Conservation (phyloP, 1,284 basidiomycete species). For the Naganishia sp. region DNA sequence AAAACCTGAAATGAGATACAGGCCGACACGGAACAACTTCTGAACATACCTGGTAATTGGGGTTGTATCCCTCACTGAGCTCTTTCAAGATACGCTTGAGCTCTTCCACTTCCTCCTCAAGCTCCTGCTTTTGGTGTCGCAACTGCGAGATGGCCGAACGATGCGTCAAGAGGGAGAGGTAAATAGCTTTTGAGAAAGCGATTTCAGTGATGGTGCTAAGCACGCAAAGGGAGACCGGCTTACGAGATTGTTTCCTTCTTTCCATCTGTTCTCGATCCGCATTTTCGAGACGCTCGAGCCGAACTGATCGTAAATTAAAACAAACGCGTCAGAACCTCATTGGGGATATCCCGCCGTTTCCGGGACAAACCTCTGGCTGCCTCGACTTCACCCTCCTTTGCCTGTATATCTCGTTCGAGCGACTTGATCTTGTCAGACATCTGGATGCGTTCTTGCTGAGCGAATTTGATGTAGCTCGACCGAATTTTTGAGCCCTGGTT, state of each 20-base stretch:
- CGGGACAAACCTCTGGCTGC: conserved; percentile 41
- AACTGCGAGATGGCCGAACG: conserved; percentile 74
- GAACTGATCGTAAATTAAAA: conserved; percentile 6
- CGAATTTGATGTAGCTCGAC: conserved; percentile 79
- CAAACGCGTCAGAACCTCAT: background rate
- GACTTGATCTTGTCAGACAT: conserved; percentile 65
- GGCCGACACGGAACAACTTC: no score
- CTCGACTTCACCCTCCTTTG: conserved; percentile 61
- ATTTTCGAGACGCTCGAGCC: conserved; percentile 33
- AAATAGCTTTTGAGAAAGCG: conserved; percentile 64
- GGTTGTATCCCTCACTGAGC: conserved; percentile 86
- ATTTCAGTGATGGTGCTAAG: background rate
- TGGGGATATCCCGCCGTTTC: background rate
- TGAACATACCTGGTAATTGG: conserved; percentile 68
- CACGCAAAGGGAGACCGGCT: conserved; percentile 44
- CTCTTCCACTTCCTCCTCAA: conserved; percentile 70
- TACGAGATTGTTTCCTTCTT: conserved; percentile 80
- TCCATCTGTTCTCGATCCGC: conserved; percentile 59
- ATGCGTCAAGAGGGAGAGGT: conserved; percentile 71
- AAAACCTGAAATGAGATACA: conserved; percentile 42
- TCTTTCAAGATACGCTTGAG: conserved; percentile 82
- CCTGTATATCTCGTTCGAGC: conserved; percentile 63
- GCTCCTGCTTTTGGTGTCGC: conserved; percentile 67
- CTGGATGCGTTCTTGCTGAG: conserved; percentile 80
- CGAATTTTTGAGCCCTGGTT: conserved; percentile 85